These are phyloP conservation scores for Radiomyces spectabilis DNA, from an alignment of 192 early-diverging fungal species.

Conservation along the genomic window DNA sequence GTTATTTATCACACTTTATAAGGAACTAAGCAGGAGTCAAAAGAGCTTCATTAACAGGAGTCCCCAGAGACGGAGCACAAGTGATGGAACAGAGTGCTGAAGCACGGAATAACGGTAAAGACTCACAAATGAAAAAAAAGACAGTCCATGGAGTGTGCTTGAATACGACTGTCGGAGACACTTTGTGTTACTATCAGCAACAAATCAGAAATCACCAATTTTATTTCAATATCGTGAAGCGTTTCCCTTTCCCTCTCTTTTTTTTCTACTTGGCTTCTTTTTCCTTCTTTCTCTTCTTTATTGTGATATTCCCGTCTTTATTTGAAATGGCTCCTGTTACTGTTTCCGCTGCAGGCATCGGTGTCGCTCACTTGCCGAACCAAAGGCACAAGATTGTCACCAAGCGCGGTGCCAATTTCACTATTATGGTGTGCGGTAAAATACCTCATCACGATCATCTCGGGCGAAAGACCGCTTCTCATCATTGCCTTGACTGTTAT, in stretches of 20 bases:
- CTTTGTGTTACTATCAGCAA: conserved; percentile 10
- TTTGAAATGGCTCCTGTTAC: conserved; percentile 19
- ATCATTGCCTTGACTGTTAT: conserved; percentile 1
- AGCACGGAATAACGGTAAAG: too few relatives aligned
- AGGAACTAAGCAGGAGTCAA: too few relatives aligned
- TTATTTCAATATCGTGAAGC: not conserved
- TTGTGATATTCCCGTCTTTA: too few relatives aligned
- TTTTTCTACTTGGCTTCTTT: too few relatives aligned
- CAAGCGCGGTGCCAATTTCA: conserved; percentile 91
- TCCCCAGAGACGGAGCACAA: too few relatives aligned
- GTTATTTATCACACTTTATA: too few relatives aligned
- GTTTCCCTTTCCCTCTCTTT: not conserved
- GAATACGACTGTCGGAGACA: conserved; percentile 94
- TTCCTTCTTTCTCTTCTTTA: too few relatives aligned
- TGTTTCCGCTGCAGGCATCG: conserved; percentile 33
- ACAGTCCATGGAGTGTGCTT: conserved; percentile 90
- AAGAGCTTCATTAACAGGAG: too few relatives aligned
- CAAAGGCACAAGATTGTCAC: conserved; percentile 89
- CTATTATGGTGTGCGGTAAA: conserved; percentile 94
- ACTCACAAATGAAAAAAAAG: too few relatives aligned
- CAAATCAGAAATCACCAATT: not conserved
- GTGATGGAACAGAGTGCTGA: too few relatives aligned
- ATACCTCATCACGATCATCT: not conserved
- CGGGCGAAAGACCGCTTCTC: not conserved
- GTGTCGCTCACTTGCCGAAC: conserved; percentile 87